These are phyloP conservation scores for Entomophthora muscae DNA, from an alignment of 371 early-diverging fungal species.

Conservation along the genomic window DNA sequence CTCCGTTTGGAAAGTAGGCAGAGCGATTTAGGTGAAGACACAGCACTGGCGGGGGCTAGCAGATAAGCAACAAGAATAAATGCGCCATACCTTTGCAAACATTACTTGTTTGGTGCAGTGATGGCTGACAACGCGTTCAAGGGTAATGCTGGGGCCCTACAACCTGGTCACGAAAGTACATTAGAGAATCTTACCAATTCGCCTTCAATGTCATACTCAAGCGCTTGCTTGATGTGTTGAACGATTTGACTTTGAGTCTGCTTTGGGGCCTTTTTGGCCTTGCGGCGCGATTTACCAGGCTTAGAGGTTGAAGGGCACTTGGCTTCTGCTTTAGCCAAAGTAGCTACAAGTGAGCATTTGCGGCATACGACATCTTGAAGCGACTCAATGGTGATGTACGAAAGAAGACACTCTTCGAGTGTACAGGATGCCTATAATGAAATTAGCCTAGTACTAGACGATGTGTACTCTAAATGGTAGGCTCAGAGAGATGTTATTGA, in stretches of 20 bases:
- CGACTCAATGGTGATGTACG: slow-evolving; percentile 49
- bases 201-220: slow-evolving; percentile 15
- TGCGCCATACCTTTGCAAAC: slow-evolving; percentile 19
- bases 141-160: slow-evolving; percentile 14
- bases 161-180: not conserved
- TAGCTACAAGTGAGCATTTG: slow-evolving; percentile 44
- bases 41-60: slow-evolving; percentile 32
- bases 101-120: slow-evolving; percentile 38
- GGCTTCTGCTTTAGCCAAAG: slow-evolving; percentile 22
- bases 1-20: slow-evolving; percentile 38
- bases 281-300: slow-evolving; percentile 10
- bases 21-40: slow-evolving; percentile 69
- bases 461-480: slow-evolving; percentile 35
- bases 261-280: slow-evolving; percentile 7
- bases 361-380: slow-evolving; percentile 55
- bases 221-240: slow-evolving; percentile 9
- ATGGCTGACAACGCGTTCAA: slow-evolving; percentile 19
- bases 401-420: slow-evolving; percentile 40
- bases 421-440: slow-evolving; percentile 26
- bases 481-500: slow-evolving; percentile 59
- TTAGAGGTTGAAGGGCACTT: slow-evolving; percentile 2
- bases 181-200: slow-evolving; percentile 8
- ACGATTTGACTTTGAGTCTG: slow-evolving; percentile 5
- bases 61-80: not conserved
- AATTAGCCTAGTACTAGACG: not conserved